phyloP scores from a whole-genome alignment of 495 filamentous ascomycete species.

The Bryoglossum gracile region DNA sequence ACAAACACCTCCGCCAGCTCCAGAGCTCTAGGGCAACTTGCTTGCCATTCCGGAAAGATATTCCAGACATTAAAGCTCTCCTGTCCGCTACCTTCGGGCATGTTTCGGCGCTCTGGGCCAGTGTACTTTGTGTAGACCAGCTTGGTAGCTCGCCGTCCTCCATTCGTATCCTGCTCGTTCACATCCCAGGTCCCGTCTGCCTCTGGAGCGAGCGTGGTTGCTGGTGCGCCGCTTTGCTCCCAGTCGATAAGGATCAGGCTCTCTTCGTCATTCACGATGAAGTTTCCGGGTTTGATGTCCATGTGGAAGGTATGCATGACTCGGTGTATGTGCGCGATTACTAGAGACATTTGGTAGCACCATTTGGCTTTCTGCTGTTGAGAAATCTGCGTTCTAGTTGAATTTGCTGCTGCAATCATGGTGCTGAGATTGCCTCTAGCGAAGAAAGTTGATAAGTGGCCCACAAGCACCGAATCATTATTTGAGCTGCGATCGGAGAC shows the following conservation, averaged over 20 bases:
- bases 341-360: conserved; percentile 19
- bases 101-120: conserved; percentile 12
- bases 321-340: conserved; percentile 15
- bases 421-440: not conserved
- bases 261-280: not conserved
- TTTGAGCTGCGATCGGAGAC: not conserved
- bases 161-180: not conserved
- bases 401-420: not conserved
- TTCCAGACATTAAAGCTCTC: conserved; percentile 13
- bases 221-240: conserved; percentile 22
- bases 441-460: not conserved
- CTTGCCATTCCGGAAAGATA: conserved; percentile 15
- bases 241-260: conserved; percentile 14
- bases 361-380: conserved; percentile 10
- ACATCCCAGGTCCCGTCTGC: conserved; percentile 21
- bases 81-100: not conserved
- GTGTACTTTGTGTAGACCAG: conserved; percentile 18
- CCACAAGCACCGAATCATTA: not conserved
- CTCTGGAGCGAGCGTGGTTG: conserved; percentile 21
- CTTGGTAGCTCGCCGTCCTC: not conserved
- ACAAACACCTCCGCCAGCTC: conserved; percentile 22
- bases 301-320: conserved; percentile 12
- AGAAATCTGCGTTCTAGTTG: not conserved
- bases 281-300: conserved; percentile 14
- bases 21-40: conserved; percentile 10